Evolutionary conservation across 106 monocot species (phyloP).

Genomic region (Dactylorhiza incarnata): DNA sequence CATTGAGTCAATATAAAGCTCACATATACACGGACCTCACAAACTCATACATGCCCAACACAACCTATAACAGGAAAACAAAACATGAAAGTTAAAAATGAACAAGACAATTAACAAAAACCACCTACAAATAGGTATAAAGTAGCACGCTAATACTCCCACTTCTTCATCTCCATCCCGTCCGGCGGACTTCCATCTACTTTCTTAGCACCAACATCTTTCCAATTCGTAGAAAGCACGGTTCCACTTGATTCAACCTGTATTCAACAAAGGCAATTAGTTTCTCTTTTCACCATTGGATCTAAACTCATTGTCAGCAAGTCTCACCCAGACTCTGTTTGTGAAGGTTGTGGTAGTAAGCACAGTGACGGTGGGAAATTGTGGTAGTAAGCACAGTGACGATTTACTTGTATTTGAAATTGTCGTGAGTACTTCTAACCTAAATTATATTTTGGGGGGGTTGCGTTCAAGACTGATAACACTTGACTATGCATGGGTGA

Average conservation of each 20-base stretch:
- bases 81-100: no score
- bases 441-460: not conserved
- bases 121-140: not conserved
- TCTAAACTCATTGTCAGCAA: not conserved
- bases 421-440: not conserved
- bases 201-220: slow-evolving; percentile 62
- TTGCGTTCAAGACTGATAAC: no score
- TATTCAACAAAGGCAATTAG: not conserved
- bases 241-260: slow-evolving; percentile 92
- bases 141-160: slow-evolving; percentile 20
- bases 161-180: slow-evolving; percentile 64
- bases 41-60: no score
- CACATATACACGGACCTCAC: no score
- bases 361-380: not conserved
- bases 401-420: not conserved
- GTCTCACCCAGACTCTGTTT: not conserved
- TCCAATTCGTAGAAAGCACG: slow-evolving; percentile 67
- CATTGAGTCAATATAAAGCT: no score
- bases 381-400: not conserved
- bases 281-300: not conserved
- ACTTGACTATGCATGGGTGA: no score
- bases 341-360: not conserved
- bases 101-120: not conserved
- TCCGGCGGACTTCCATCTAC: slow-evolving; percentile 63
- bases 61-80: no score